Conservation (phyloP, 768 basidiomycete genomes). For the Imleria badia region DNA sequence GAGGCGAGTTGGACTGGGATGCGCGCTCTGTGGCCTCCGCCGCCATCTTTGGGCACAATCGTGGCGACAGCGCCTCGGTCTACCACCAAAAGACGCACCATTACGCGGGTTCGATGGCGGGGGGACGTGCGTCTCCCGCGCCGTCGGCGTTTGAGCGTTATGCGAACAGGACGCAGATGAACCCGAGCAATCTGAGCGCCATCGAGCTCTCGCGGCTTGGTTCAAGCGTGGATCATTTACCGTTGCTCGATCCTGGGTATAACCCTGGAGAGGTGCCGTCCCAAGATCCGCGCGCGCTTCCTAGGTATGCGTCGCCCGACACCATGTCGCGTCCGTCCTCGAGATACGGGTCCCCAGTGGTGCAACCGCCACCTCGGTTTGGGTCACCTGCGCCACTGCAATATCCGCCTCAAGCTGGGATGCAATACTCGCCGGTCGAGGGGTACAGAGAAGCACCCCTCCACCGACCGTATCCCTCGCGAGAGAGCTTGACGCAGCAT, state of each 20-base stretch:
- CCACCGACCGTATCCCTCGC: conserved; percentile 50
- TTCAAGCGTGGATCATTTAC: conserved; percentile 51
- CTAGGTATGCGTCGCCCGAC: conserved; percentile 25
- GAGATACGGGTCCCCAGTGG: conserved; percentile 33
- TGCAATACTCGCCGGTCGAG: conserved; percentile 29
- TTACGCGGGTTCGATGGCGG: conserved; percentile 35
- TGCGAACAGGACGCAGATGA: conserved; percentile 47
- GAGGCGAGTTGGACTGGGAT: conserved; percentile 90
- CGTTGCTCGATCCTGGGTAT: conserved; percentile 44
- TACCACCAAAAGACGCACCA: conserved; percentile 43
- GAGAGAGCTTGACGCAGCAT: conserved; percentile 12
- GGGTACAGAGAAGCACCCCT: conserved; percentile 59
- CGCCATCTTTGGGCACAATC: conserved; percentile 44
- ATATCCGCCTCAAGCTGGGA: conserved; percentile 36
- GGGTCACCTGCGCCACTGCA: conserved; percentile 42
- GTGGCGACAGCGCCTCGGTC: conserved; percentile 37
- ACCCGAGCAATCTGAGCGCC: conserved; percentile 30
- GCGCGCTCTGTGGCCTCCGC: conserved; percentile 68
- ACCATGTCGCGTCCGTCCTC: conserved; percentile 15
- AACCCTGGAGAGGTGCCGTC: conserved; percentile 8
- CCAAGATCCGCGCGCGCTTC: conserved; percentile 19
- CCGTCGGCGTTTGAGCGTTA: conserved; percentile 58
- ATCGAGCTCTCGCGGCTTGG: conserved; percentile 61
- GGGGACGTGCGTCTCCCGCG: conserved; percentile 39
- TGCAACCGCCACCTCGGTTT: conserved; percentile 28